A percentile compares a stretch with the other conserved stretches of the same genome.
Evolutionary conservation across 148 eudicot genomes (phyloP).

Genomic region (Persicaria maculosa): DNA sequence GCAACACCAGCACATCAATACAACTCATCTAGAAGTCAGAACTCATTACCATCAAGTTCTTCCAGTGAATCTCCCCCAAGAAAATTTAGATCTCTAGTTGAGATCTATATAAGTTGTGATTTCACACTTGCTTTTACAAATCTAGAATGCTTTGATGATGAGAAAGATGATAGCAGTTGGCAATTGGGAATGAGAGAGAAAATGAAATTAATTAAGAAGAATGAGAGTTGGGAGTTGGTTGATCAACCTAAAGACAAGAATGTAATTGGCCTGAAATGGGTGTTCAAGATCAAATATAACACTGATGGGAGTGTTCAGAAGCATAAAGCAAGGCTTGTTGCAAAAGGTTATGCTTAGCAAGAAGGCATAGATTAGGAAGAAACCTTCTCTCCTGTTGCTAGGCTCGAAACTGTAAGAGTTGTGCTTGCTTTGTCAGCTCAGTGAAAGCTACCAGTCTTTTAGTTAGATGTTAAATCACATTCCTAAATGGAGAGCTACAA

Average conservation of each 20-base stretch:
- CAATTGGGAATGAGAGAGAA: constrained; percentile 12
- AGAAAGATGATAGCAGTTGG: background rate
- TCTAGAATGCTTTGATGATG: constrained; percentile 6
- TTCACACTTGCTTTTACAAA: background rate
- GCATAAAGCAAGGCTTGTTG: constrained; percentile 13
- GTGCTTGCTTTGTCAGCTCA: constrained; percentile 12
- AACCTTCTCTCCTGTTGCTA: constrained; percentile 1
- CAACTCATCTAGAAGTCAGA: too few species aligned
- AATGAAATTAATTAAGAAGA: background rate
- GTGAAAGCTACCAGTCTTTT: background rate
- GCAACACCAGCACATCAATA: too few species aligned
- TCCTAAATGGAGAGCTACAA: too few species aligned
- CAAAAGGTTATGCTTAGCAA: background rate
- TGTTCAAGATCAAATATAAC: constrained; percentile 15
- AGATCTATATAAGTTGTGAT: too few species aligned
- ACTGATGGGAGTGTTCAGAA: constrained; percentile 1
- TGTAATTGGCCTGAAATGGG: background rate
- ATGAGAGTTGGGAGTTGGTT: constrained; percentile 11
- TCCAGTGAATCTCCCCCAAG: too few species aligned
- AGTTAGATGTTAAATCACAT: constrained; percentile 16
- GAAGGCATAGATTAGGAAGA: background rate
- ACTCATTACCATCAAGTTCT: too few species aligned
- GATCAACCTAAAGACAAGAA: too few species aligned
- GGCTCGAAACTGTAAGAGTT: background rate
- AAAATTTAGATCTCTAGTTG: too few species aligned